Percentiles rank a stretch among this genome's conserved stretches.
Conservation (phyloP, 257 asterid species). For the Capsicum pubescens region DNA sequence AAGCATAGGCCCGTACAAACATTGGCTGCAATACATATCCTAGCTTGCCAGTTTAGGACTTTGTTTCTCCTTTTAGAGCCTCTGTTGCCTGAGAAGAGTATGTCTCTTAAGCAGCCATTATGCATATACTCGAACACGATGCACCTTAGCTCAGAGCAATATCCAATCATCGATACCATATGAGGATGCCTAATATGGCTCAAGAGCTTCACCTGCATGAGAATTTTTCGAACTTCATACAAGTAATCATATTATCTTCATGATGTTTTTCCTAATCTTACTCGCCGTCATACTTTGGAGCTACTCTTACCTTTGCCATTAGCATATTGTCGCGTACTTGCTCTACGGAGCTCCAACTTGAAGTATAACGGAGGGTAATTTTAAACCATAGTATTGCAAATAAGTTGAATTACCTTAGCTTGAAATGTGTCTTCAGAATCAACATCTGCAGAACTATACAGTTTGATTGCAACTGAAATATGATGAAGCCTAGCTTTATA, state of each 20-base stretch:
- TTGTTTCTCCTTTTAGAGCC: constrained; percentile 38
- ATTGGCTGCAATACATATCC: constrained; percentile 60
- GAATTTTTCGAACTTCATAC: background rate
- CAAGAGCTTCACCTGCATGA: constrained; percentile 57
- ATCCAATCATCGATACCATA: constrained; percentile 60
- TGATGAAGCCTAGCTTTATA: constrained; percentile 57
- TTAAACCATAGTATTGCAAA: background rate
- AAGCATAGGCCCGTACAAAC: constrained; percentile 62
- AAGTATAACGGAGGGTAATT: background rate
- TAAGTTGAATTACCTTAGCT: constrained; percentile 45
- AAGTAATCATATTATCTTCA: too few species aligned
- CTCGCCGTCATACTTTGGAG: background rate
- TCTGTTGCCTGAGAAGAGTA: constrained; percentile 50
- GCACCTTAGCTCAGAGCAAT: constrained; percentile 65
- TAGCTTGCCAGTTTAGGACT: constrained; percentile 58
- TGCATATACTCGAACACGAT: constrained; percentile 63
- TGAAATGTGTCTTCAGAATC: constrained; percentile 43
- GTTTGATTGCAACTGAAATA: constrained; percentile 56
- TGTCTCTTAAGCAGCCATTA: constrained; percentile 61
- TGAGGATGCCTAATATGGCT: constrained; percentile 62
- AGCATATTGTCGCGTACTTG: background rate
- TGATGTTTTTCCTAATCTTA: background rate
- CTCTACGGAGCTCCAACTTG: background rate
- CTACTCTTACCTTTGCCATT: background rate
- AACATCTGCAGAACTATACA: constrained; percentile 36